Base-by-base conservation (phyloP, 768 basidiomycete species). In the Calocera viscosa region DNA sequence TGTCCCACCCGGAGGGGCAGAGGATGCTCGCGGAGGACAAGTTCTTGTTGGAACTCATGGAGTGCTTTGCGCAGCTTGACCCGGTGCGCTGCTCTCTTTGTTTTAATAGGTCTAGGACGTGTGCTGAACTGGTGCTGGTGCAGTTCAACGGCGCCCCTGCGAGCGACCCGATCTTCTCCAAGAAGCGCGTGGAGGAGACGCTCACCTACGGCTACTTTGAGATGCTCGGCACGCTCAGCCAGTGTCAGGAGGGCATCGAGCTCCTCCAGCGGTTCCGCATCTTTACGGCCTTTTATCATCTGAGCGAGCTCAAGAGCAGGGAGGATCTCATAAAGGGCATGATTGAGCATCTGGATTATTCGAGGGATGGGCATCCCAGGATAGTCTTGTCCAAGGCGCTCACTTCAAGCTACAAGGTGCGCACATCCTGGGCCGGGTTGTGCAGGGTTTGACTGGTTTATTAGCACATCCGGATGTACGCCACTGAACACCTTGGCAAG, bases 261-360 rank as follows among this genome's bases (percentile, higher is more conserved):
- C 77, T 98, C 16, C 77, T 99, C 75, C 93, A 96, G 76, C 90
- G 90, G 71, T 89, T 89, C 76, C 90, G 89, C 72, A 83, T 97
- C 30, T 98, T 97, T 75, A 98, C 94, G 0, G 88, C 91, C 0
- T 94, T 98, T 75, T 98, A 98, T 74, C 94, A 94, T 73, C 77
- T 98, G 49, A 91, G 89, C 72, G 96, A 98, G 73, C 81, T 97
- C 38, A 82, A 88, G 28, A 89, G 88, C 75, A 82, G 96, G 39
- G 94, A 97, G 73, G 94, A 98, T 73, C 80, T 99, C 49, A 90
- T 94, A 67, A 91, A 88, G 71, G 87, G 86, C 1, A 91, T 96
- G 70, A 88, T 97, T 40, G 91, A 93, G 72, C 90, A 90, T 70
- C 78, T 96, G 39, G 93, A 97, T 74, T 99, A 97, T 68, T 86